Percentiles rank a stretch among this genome's conserved stretches.
Evolutionary conservation across 345 rosid species (phyloP).

Genomic region (Eucalyptus cladocalyx): DNA sequence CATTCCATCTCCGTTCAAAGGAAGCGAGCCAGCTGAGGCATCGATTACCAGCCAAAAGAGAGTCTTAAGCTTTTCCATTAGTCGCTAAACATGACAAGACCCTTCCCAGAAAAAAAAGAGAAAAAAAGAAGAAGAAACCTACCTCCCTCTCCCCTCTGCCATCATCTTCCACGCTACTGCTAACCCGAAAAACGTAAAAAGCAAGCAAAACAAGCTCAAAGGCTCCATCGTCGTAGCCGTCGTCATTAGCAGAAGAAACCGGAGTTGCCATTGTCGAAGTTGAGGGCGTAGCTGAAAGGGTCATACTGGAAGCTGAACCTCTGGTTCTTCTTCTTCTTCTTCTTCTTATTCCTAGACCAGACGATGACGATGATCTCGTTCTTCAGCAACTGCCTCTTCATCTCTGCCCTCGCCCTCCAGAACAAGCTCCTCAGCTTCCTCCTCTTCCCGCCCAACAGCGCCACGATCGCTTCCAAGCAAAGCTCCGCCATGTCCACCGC

Average conservation of each 20-base stretch:
- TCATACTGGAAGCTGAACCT: slow-evolving; percentile 54
- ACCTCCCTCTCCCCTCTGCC: not conserved
- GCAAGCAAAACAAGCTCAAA: not conserved
- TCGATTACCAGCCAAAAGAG: not conserved
- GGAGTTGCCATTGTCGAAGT: slow-evolving; percentile 65
- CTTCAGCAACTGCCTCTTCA: slow-evolving; percentile 18
- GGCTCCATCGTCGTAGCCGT: not conserved
- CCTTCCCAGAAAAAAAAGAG: not conserved
- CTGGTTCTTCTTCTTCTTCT: slow-evolving; percentile 22
- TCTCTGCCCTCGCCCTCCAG: slow-evolving; percentile 45
- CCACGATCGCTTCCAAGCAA: not conserved
- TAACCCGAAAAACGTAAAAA: not conserved
- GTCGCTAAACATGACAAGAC: not conserved
- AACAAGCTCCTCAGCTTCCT: slow-evolving; percentile 43
- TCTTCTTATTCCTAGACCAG: not conserved
- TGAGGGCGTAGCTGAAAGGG: slow-evolving; percentile 74
- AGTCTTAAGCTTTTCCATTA: not conserved
- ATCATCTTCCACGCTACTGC: not conserved
- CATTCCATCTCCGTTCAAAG: not conserved
- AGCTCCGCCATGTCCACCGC: not conserved
- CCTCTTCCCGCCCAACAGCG: slow-evolving; percentile 9
- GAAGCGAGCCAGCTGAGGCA: not conserved
- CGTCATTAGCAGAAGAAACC: slow-evolving; percentile 39
- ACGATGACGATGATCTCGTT: not conserved
- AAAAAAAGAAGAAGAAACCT: not conserved